phyloP scores from a whole-genome alignment of 345 rosid genomes.

The Brassica carinata region DNA sequence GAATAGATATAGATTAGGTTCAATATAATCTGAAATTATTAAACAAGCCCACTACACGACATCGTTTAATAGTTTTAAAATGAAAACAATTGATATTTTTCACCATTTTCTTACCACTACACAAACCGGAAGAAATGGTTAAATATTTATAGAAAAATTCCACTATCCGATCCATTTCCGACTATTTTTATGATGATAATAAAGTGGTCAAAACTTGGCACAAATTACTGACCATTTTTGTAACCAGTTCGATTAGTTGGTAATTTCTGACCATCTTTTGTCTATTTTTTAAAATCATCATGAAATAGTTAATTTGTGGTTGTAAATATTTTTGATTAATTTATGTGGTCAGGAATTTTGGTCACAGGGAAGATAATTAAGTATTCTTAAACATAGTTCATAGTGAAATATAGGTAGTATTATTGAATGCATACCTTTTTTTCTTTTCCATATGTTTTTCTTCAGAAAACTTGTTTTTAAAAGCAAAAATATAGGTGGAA shows the following conservation, averaged over 20 bases:
- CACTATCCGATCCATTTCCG: background rate
- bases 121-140: background rate
- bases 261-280: too few species aligned
- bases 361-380: too few species aligned
- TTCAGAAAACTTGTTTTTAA: background rate
- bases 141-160: background rate
- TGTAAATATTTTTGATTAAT: too few species aligned
- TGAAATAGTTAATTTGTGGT: too few species aligned
- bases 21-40: background rate
- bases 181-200: background rate
- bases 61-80: background rate
- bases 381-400: background rate
- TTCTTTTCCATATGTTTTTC: background rate
- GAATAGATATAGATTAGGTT: background rate
- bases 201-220: background rate
- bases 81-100: too few species aligned
- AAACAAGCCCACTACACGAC: background rate
- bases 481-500: slow-evolving; percentile 30
- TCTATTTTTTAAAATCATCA: too few species aligned
- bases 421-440: background rate
- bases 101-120: background rate
- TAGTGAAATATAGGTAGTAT: background rate
- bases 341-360: too few species aligned
- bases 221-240: too few species aligned
- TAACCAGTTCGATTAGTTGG: too few species aligned